Conservation (phyloP, 768 basidiomycete species). For the Ephemerocybe angulata region DNA sequence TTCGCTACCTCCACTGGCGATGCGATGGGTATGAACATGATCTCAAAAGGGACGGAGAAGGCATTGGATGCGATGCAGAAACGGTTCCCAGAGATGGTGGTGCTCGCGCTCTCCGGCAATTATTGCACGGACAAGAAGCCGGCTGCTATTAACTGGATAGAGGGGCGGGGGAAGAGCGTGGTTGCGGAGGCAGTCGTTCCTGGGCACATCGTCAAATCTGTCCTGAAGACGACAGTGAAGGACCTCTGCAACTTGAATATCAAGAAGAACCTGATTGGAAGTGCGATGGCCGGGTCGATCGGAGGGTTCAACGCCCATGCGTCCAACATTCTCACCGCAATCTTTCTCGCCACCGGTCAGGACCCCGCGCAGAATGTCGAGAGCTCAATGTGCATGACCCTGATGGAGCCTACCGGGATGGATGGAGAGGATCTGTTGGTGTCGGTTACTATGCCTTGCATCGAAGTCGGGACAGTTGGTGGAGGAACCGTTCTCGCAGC, state of each 20-base stretch:
- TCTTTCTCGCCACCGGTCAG: conserved; percentile 97
- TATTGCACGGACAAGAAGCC: conserved; percentile 99
- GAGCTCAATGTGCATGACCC: conserved; percentile 96
- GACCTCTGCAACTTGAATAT: conserved; percentile 85
- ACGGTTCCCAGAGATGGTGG: conserved; percentile 86
- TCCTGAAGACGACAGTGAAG: conserved; percentile 95
- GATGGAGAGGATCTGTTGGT: conserved; percentile 86
- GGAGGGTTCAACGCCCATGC: conserved; percentile 99
- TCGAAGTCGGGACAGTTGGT: conserved; percentile 97
- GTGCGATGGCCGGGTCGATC: conserved; percentile 94
- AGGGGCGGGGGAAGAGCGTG: conserved; percentile 95
- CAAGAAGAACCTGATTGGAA: conserved; percentile 97
- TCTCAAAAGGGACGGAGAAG: conserved; percentile 95
- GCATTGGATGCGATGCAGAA: conserved; percentile 76
- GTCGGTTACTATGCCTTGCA: conserved; percentile 94
- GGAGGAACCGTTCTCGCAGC: conserved; percentile 92
- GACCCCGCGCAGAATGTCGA: conserved; percentile 99
- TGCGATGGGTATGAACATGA: conserved; percentile 99
- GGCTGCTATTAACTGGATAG: conserved; percentile 99
- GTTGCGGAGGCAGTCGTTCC: conserved; percentile 95
- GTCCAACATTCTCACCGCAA: conserved; percentile 92
- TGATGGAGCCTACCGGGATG: conserved; percentile 97
- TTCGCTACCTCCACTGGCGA: conserved; percentile 95
- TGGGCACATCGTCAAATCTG: conserved; percentile 79
- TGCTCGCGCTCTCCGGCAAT: conserved; percentile 90